Percentiles rank a stretch among this genome's conserved stretches.
phyloP scores from a whole-genome alignment of 176 grass and related monocot species.

The Echinochloa phyllopogon region DNA sequence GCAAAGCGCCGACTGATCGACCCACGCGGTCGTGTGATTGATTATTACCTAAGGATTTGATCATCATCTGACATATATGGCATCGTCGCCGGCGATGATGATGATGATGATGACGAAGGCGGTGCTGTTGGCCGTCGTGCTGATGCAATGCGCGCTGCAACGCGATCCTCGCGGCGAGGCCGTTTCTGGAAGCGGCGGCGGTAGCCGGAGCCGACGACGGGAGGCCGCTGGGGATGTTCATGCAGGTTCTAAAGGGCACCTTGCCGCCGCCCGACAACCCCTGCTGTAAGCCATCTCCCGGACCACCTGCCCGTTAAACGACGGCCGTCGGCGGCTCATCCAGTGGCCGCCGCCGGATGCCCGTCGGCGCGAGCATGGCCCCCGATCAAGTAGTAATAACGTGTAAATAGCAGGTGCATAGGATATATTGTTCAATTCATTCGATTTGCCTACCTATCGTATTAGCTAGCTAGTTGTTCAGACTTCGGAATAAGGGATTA shows the following conservation, averaged over 20 bases:
- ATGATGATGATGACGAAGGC: not conserved
- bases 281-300: not conserved
- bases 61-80: not conserved
- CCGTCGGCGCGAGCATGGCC: too few relatives aligned
- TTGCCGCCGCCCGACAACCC: not conserved
- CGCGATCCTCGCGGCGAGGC: slow-evolving; percentile 22
- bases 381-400: too few relatives aligned
- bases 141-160: slow-evolving; percentile 14
- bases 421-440: too few relatives aligned
- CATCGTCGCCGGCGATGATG: not conserved
- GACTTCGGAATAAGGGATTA: too few relatives aligned
- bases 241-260: not conserved
- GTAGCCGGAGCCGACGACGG: not conserved
- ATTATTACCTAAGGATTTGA: not conserved
- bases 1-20: too few relatives aligned
- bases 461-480: too few relatives aligned
- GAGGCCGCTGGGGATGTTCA: not conserved
- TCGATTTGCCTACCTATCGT: too few relatives aligned
- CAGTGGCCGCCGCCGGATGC: too few relatives aligned
- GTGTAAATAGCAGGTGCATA: too few relatives aligned
- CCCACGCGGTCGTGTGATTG: too few relatives aligned
- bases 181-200: not conserved
- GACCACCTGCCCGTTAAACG: not conserved
- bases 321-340: too few relatives aligned
- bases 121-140: not conserved